Evolutionary conservation across 164 flowering plant genomes (phyloP).

Genomic region (Magnolia changhungtana): DNA sequence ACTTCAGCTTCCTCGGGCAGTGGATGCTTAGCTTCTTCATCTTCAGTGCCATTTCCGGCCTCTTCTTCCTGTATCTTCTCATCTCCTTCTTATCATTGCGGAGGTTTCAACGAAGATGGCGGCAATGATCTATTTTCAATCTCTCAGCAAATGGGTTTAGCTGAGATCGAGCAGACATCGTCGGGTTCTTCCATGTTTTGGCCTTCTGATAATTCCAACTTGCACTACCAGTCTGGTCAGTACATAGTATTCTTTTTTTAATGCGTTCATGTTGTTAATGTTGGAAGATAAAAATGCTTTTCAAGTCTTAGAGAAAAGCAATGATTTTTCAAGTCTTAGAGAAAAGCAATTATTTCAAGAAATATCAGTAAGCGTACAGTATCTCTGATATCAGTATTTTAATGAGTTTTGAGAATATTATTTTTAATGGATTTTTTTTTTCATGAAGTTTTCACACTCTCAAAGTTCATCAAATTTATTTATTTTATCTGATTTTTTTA

Average conservation of each 20-base stretch:
- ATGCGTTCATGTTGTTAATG: too few relatives aligned
- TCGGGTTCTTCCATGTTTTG: slow-evolving; percentile 25
- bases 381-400: not conserved
- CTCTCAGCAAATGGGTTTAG: slow-evolving; percentile 41
- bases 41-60: not conserved
- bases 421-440: too few relatives aligned
- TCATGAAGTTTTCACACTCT: too few relatives aligned
- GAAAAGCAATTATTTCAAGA: too few relatives aligned
- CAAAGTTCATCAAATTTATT: too few relatives aligned
- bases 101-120: not conserved
- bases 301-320: too few relatives aligned
- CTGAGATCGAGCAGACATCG: slow-evolving; percentile 31
- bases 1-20: slow-evolving; percentile 1
- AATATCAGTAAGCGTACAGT: too few relatives aligned
- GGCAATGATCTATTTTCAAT: slow-evolving; percentile 23
- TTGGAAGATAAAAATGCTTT: too few relatives aligned
- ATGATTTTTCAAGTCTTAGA: too few relatives aligned
- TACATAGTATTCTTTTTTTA: not conserved
- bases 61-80: slow-evolving; percentile 17
- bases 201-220: slow-evolving; percentile 34
- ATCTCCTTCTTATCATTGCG: slow-evolving; percentile 14
- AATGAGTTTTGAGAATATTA: not conserved
- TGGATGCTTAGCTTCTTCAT: not conserved
- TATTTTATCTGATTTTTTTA: too few relatives aligned
- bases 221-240: slow-evolving; percentile 52